Conservation (phyloP, 805 yeast genomes). For the Candida caryicola region DNA sequence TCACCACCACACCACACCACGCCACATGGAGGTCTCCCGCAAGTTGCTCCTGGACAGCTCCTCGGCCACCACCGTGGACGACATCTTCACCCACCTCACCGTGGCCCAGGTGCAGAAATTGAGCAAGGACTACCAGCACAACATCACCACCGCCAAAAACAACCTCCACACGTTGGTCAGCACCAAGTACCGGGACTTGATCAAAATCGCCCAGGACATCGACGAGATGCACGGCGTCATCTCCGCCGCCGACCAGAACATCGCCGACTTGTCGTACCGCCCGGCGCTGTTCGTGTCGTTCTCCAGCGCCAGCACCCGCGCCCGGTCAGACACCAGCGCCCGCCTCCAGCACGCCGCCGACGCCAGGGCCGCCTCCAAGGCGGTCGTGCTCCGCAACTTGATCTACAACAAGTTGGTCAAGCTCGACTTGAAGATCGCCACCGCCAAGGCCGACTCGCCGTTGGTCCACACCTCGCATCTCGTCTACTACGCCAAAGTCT, state of each 20-base stretch:
- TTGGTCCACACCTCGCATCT: conserved; percentile 24
- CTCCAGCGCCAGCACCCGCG: conserved; percentile 13
- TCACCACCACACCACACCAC: too few species aligned
- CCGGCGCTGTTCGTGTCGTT: conserved; percentile 28
- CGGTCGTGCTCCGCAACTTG: conserved; percentile 26
- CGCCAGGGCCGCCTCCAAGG: conserved; percentile 19
- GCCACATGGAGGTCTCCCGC: not conserved
- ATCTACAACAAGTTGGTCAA: conserved; percentile 27
- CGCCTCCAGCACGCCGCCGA: conserved; percentile 15
- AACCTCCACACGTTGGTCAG: conserved; percentile 40
- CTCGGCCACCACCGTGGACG: conserved; percentile 26
- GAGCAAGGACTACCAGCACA: conserved; percentile 25
- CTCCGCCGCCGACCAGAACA: conserved; percentile 18
- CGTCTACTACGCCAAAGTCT: conserved; percentile 33
- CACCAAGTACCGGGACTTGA: conserved; percentile 40
- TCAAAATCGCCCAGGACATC: conserved; percentile 43
- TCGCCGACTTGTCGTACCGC: conserved; percentile 32
- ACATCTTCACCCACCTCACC: conserved; percentile 30
- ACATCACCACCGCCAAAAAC: conserved; percentile 26
- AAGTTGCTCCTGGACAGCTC: conserved; percentile 3
- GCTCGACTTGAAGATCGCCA: conserved; percentile 27
- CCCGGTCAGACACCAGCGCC: conserved; percentile 19
- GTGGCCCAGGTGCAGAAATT: conserved; percentile 33
- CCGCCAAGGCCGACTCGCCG: conserved; percentile 10
- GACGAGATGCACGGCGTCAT: conserved; percentile 28